phyloP scores from a whole-genome alignment of 768 basidiomycete species.

The Pulveroboletus frians region DNA sequence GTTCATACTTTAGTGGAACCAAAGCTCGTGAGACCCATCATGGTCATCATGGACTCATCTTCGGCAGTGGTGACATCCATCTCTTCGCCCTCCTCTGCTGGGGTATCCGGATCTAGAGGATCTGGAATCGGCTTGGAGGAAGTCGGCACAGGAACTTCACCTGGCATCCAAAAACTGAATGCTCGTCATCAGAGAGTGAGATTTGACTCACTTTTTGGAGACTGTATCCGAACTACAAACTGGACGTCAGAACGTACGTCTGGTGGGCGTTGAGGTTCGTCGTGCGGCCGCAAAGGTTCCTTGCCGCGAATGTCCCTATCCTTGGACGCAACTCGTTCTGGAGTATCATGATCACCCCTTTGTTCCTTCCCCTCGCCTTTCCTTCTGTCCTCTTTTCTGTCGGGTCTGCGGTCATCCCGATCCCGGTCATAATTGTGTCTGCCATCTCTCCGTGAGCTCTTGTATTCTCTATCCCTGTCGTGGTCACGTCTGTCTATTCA shows the following conservation, averaged over 20 bases:
- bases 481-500: slow-evolving; percentile 33
- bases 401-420: slow-evolving; percentile 29
- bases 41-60: slow-evolving; percentile 77
- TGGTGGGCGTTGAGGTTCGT: slow-evolving; percentile 21
- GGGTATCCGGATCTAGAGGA: slow-evolving; percentile 39
- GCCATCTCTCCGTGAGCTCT: slow-evolving; percentile 30
- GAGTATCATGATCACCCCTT: slow-evolving; percentile 38
- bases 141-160: slow-evolving; percentile 2
- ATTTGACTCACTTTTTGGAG: slow-evolving; percentile 14
- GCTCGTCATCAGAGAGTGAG: not conserved
- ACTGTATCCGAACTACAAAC: slow-evolving; percentile 4
- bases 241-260: slow-evolving; percentile 16
- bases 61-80: slow-evolving; percentile 58
- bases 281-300: slow-evolving; percentile 15
- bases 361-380: slow-evolving; percentile 32
- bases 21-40: slow-evolving; percentile 88
- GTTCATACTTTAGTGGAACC: slow-evolving; percentile 76
- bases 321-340: slow-evolving; percentile 31
- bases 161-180: slow-evolving; percentile 3
- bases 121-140: slow-evolving; percentile 35
- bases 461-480: slow-evolving; percentile 37
- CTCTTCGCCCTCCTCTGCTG: slow-evolving; percentile 45
- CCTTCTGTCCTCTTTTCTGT: slow-evolving; percentile 31
- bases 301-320: slow-evolving; percentile 27
- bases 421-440: slow-evolving; percentile 29